Evolutionary conservation across 805 yeast genomes (phyloP), one percentile per base, ranked within the genome.

Genomic region (Cyberlindnera mycetangii): DNA sequence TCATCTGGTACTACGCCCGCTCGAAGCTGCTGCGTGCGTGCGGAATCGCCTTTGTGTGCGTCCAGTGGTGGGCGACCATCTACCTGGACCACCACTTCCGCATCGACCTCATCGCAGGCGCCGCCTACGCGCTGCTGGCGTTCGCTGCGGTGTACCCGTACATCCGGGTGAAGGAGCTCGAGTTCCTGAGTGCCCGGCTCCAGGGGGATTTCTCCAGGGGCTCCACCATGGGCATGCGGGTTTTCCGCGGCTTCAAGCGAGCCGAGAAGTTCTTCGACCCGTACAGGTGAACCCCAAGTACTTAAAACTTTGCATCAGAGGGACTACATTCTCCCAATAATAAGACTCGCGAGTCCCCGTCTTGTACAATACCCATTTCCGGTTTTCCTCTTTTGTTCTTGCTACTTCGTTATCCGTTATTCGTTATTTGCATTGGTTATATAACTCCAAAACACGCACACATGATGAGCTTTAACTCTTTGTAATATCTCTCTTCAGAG

Each of bases 31-130:
- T 57, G 20, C 59, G 59, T 49, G 15, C 67, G 5, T 50, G 71
- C 1, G 73, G 71, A 17, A 54, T 72, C 5, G 28, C 49, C 0
- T 82, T 75, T 60, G 76, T 82, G 7, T 46, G 68, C 2, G 56
- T 78, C 27, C 88, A 82, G 58, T 81, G 88, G 85, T 83, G 88
- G 87, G 78, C 86, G 19, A 79, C 87, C 3, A 78, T 83, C 65
- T 83, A 83, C 54, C 61, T 83, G 46, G 88, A 82, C 58, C 89
- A 82, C 61, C 89, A 83, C 60, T 83, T 82, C 74, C 69, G 86
- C 47, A 61, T 81, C 28, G 89, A 83, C 57, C 63, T 82, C 41
- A 61, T 81, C 31, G 67, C 68, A 14, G 88, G 88, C 8, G 60
- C 77, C 56, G 25, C 67, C 4, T 83, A 83, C 63, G 73, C 85